A percentile compares a stretch with the other conserved stretches of the same genome.
Conservation (phyloP, 495 filamentous ascomycete genomes). For the Acidiella bohemica region DNA sequence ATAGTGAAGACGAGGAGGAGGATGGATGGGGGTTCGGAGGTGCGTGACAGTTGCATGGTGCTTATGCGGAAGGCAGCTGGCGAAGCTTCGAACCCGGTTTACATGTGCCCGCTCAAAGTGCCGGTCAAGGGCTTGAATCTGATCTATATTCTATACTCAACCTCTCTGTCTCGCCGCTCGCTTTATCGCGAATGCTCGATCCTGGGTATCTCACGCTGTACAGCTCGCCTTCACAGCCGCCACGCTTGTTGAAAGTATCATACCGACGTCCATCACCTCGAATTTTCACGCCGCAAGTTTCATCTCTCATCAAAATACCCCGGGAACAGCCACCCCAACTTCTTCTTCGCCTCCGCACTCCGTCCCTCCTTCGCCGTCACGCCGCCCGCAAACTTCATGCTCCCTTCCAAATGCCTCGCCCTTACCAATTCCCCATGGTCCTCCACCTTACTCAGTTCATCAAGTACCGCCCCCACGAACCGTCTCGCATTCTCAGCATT, state of each 20-base stretch:
- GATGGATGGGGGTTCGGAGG: slow-evolving; percentile 42
- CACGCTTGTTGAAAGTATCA: slow-evolving; percentile 4
- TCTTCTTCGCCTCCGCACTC: slow-evolving; percentile 30
- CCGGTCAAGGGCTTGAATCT: too few species aligned
- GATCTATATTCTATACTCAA: too few species aligned
- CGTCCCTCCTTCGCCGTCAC: slow-evolving; percentile 31
- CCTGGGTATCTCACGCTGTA: too few species aligned
- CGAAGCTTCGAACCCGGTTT: too few species aligned
- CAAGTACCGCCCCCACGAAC: slow-evolving; percentile 74
- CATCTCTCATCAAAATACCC: slow-evolving; percentile 34
- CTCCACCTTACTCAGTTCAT: slow-evolving; percentile 64
- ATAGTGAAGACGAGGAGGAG: slow-evolving; percentile 44
- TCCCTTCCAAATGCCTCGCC: slow-evolving; percentile 61
- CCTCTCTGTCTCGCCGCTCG: too few species aligned
- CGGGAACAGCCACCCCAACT: slow-evolving; percentile 67
- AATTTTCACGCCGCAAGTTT: neutral
- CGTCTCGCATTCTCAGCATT: slow-evolving; percentile 77
- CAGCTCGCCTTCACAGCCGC: too few species aligned
- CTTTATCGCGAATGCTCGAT: too few species aligned
- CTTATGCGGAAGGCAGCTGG: too few species aligned
- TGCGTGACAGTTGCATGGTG: too few species aligned
- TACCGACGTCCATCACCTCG: neutral
- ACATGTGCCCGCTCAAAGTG: too few species aligned
- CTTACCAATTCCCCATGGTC: slow-evolving; percentile 61
- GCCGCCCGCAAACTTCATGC: slow-evolving; percentile 41